Conservation (phyloP, 148 eudicot genomes). For the Dysphania ambrosioides region DNA sequence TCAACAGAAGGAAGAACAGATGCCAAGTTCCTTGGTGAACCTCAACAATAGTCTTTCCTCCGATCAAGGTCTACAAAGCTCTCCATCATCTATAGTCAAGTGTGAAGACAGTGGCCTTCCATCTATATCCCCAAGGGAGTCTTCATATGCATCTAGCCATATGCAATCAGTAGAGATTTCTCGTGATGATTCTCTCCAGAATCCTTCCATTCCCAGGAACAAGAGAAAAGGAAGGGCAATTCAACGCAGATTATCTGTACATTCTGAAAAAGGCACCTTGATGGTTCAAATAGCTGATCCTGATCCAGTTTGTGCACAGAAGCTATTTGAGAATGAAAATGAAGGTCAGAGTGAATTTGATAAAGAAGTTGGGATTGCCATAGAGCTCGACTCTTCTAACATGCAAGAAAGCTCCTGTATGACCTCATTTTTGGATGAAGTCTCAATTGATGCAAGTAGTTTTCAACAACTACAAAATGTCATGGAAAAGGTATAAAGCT, state of each 20-base stretch:
- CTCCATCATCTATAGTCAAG: constrained; percentile 36
- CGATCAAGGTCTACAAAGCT: constrained; percentile 36
- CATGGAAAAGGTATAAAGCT: constrained; percentile 66
- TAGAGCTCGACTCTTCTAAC: constrained; percentile 49
- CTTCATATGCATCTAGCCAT: constrained; percentile 50
- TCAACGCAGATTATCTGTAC: too few species aligned
- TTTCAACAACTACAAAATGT: constrained; percentile 78
- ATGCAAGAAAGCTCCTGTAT: constrained; percentile 50
- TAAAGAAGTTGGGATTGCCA: constrained; percentile 37
- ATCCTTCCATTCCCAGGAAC: too few species aligned
- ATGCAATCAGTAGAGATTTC: constrained; percentile 34
- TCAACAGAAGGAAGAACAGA: constrained; percentile 36
- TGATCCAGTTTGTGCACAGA: constrained; percentile 34
- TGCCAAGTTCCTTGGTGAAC: constrained; percentile 29
- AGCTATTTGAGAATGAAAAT: constrained; percentile 32
- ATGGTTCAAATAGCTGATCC: constrained; percentile 28
- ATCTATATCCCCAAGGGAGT: constrained; percentile 44
- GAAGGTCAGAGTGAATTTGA: constrained; percentile 43
- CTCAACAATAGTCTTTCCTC: constrained; percentile 32
- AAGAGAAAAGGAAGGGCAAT: too few species aligned
- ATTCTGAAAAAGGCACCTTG: constrained; percentile 25
- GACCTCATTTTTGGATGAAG: constrained; percentile 60
- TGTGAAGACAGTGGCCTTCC: constrained; percentile 41
- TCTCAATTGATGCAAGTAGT: constrained; percentile 65
- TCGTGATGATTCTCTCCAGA: too few species aligned